phyloP scores from a whole-genome alignment of 2,329 filamentous ascomycete genomes.

The Aspergillus uvarum region DNA sequence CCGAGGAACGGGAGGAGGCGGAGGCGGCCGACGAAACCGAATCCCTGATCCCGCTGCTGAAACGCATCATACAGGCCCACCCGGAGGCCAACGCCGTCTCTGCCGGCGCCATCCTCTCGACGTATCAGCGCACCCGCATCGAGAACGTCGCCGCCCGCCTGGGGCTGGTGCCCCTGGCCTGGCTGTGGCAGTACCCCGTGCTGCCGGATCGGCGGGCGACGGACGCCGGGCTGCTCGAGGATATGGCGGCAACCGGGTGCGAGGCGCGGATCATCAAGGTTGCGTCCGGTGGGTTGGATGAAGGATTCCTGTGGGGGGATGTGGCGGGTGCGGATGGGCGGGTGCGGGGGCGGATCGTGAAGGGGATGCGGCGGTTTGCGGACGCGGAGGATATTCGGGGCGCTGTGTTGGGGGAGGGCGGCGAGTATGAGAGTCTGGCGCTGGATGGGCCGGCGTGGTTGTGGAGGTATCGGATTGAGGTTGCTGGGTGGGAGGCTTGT shows the following conservation, averaged over 20 bases:
- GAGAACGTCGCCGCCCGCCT: slow-evolving; percentile 86
- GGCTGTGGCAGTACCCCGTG: slow-evolving; percentile 85
- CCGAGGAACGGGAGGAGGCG: slow-evolving; percentile 4
- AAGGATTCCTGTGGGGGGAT: slow-evolving; percentile 75
- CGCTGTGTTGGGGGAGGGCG: slow-evolving; percentile 83
- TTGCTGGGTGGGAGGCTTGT: slow-evolving; percentile 58
- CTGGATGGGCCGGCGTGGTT: slow-evolving; percentile 72
- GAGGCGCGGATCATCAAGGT: slow-evolving; percentile 95
- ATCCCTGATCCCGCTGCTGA: slow-evolving; percentile 75
- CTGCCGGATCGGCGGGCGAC: slow-evolving; percentile 52
- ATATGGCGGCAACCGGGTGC: slow-evolving; percentile 76
- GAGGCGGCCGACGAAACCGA: slow-evolving; percentile 76
- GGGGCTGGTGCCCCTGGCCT: slow-evolving; percentile 79
- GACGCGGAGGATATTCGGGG: slow-evolving; percentile 57
- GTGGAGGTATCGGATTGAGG: slow-evolving; percentile 69
- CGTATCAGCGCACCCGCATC: slow-evolving; percentile 93
- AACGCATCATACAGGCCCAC: slow-evolving; percentile 63
- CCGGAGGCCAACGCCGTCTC: slow-evolving; percentile 83
- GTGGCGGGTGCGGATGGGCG: slow-evolving; percentile 57
- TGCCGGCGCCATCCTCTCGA: slow-evolving; percentile 88
- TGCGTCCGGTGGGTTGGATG: slow-evolving; percentile 83
- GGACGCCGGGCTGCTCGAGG: slow-evolving; percentile 61
- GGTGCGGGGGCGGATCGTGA: slow-evolving; percentile 50
- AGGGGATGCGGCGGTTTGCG: slow-evolving; percentile 59
- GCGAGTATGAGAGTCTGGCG: slow-evolving; percentile 93